These are phyloP conservation scores for Ganoderma resinaceum DNA, from an alignment of 1,284 basidiomycete genomes.

Conservation along the genomic window DNA sequence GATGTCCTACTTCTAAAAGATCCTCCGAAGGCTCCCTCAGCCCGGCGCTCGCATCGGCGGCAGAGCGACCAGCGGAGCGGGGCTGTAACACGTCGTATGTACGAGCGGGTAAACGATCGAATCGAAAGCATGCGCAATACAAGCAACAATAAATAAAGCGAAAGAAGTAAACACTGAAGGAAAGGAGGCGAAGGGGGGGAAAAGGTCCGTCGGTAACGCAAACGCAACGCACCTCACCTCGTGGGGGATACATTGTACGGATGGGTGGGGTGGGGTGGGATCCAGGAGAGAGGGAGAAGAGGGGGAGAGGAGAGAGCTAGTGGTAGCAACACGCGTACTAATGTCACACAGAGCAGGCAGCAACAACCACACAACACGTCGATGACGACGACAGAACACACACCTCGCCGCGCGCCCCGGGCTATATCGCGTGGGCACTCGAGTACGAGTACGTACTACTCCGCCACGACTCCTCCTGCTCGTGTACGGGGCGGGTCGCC, in stretches of 20 bases:
- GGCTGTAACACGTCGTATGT: neutral
- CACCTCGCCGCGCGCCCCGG: neutral
- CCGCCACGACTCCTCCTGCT: conserved; percentile 32
- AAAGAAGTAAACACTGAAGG: conserved; percentile 5
- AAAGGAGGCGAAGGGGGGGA: neutral
- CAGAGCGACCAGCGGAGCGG: conserved; percentile 10
- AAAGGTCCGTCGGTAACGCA: conserved; percentile 13
- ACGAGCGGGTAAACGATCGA: conserved; percentile 1
- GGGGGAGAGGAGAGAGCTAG: conserved; percentile 8
- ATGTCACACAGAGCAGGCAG: conserved; percentile 25
- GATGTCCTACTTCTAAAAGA: conserved; percentile 30
- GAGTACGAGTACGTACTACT: conserved; percentile 33
- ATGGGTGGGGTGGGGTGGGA: neutral
- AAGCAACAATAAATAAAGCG: conserved; percentile 34
- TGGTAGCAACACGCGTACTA: conserved; percentile 25
- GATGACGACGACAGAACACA: neutral
- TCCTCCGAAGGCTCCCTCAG: conserved; percentile 5
- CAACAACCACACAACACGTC: conserved; percentile 10
- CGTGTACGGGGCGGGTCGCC: conserved; percentile 14
- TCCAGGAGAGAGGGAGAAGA: conserved; percentile 1
- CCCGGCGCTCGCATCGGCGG: conserved; percentile 10
- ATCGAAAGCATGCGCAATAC: conserved; percentile 25
- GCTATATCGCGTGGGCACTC: conserved; percentile 31
- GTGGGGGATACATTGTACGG: neutral
- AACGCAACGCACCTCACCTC: conserved; percentile 8